phyloP scores from a whole-genome alignment of 2,329 filamentous ascomycete species.

The Aspergillus hortae region DNA sequence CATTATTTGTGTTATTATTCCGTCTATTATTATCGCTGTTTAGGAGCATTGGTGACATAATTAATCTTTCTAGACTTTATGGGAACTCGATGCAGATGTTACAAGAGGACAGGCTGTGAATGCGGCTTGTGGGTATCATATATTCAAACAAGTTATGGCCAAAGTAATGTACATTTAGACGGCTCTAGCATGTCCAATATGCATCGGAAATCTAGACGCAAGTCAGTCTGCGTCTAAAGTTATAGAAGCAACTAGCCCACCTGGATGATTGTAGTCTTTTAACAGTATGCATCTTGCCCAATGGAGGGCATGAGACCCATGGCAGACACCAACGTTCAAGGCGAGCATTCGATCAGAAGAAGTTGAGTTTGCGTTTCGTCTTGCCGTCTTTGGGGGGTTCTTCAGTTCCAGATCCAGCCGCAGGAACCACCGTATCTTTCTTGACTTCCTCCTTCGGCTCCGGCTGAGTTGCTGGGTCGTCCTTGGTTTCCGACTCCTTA shows the following conservation, averaged over 20 bases:
- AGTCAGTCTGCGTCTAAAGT: neutral
- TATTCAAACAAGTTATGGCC: neutral
- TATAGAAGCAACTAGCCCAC: too few relatives aligned
- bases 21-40: neutral
- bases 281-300: neutral
- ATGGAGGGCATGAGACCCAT: neutral
- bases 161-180: neutral
- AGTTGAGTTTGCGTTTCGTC: constrained; percentile 25
- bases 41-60: neutral
- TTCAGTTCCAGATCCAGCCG: constrained; percentile 8
- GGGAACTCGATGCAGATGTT: neutral
- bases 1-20: neutral
- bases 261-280: too few relatives aligned
- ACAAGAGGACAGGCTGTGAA: too few relatives aligned
- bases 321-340: neutral
- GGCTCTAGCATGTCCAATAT: neutral
- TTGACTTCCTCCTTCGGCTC: constrained; percentile 7
- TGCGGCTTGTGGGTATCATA: constrained; percentile 11
- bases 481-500: constrained; percentile 10
- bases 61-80: neutral
- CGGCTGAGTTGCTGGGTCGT: constrained; percentile 8
- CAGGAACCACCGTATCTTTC: constrained; percentile 15
- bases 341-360: constrained; percentile 20
- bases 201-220: neutral
- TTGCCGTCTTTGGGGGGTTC: constrained; percentile 13